These are phyloP conservation scores for Thermomyces lanuginosus DNA, from an alignment of 2,329 filamentous ascomycete genomes.

Conservation along the genomic window DNA sequence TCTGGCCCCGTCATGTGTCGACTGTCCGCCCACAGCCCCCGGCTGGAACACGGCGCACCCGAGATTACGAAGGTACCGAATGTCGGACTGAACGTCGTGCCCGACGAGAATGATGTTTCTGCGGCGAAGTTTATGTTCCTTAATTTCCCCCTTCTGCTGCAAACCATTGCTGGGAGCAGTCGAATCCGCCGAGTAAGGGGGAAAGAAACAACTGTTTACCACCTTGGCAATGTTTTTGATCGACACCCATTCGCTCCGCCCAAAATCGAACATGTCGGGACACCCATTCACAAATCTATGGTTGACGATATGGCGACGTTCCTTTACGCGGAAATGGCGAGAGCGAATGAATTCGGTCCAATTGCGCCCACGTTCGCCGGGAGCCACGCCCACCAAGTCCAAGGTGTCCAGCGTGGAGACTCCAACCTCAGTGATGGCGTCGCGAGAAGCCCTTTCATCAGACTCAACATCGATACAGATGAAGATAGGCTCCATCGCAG, in stretches of 20 bases:
- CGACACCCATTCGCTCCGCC: slow-evolving; percentile 40
- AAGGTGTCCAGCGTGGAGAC: slow-evolving; percentile 63
- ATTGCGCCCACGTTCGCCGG: slow-evolving; percentile 43
- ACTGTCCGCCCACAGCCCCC: too few species aligned
- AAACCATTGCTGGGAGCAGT: slow-evolving; percentile 5
- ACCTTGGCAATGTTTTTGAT: slow-evolving; percentile 28
- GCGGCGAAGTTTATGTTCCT: slow-evolving; percentile 5
- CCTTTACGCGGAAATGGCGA: slow-evolving; percentile 60
- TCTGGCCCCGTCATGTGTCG: too few species aligned
- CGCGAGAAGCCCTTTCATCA: slow-evolving; percentile 48
- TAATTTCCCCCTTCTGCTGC: slow-evolving; percentile 4
- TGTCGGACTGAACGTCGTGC: slow-evolving; percentile 53
- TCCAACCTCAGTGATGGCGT: slow-evolving; percentile 76
- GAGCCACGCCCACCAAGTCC: slow-evolving; percentile 38
- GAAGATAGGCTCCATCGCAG: slow-evolving; percentile 48
- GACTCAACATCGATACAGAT: slow-evolving; percentile 71
- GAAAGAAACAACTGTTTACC: slow-evolving; percentile 40
- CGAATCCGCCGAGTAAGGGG: slow-evolving; percentile 34
- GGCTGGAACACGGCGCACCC: slow-evolving; percentile 39
- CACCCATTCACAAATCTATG: slow-evolving; percentile 52
- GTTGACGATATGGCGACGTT: slow-evolving; percentile 53
- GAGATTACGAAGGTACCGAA: slow-evolving; percentile 49
- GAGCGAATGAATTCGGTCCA: slow-evolving; percentile 54
- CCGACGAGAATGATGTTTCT: slow-evolving; percentile 63
- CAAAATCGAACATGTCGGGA: slow-evolving; percentile 60